Evolutionary conservation across 306 rosid genomes (phyloP).

Genomic region (Glycine latifolia): DNA sequence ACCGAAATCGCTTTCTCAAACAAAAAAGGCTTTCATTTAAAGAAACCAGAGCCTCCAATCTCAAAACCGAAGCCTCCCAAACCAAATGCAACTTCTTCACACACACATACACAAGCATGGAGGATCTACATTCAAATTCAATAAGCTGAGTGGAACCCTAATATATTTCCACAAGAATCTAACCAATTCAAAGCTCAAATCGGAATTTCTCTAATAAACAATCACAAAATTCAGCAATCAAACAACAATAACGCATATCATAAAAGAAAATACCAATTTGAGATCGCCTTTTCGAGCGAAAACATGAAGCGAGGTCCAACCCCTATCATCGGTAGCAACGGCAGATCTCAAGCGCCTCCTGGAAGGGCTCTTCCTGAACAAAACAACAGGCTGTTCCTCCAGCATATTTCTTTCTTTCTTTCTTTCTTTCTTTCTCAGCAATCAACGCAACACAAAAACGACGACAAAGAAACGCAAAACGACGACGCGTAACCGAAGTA

Average conservation of each 20-base stretch:
- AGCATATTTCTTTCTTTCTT: constrained; percentile 47
- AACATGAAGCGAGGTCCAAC: constrained; percentile 88
- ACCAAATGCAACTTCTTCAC: constrained; percentile 27
- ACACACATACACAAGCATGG: not conserved
- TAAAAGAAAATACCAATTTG: constrained; percentile 54
- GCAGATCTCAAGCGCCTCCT: constrained; percentile 66
- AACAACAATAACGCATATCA: not conserved
- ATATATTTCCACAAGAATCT: not conserved
- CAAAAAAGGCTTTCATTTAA: not conserved
- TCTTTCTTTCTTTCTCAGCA: constrained; percentile 9
- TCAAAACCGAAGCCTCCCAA: not conserved
- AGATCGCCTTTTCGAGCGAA: constrained; percentile 81
- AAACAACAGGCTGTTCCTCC: constrained; percentile 47
- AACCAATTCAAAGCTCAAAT: not conserved
- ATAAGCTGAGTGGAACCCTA: not conserved
- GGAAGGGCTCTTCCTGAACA: constrained; percentile 59
- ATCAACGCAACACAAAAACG: constrained; percentile 19
- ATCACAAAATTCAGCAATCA: constrained; percentile 8
- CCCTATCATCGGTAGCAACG: constrained; percentile 77
- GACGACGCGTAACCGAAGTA: not conserved
- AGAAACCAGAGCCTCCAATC: not conserved
- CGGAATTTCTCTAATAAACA: not conserved
- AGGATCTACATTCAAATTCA: constrained; percentile 8
- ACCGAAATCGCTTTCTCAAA: too few species aligned
- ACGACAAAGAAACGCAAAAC: not conserved